Conservation (phyloP, 192 early-diverging fungal species). For the Thamnidium elegans region DNA sequence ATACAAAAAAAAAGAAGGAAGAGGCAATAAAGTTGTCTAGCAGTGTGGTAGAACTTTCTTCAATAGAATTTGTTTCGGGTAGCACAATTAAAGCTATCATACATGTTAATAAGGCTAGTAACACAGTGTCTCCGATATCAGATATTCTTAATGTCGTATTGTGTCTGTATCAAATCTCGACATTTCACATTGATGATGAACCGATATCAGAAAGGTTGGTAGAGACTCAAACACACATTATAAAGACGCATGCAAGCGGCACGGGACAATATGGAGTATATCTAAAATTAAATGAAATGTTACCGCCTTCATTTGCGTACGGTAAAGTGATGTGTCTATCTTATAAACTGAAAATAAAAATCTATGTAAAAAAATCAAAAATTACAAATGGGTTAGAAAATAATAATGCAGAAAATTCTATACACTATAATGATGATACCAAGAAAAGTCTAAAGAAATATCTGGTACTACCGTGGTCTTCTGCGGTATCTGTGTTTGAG, state of each 20-base stretch:
- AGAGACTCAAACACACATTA: neutral
- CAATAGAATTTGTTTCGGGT: neutral
- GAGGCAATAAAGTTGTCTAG: neutral
- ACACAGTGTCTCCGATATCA: too few relatives aligned
- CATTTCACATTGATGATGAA: neutral
- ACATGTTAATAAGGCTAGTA: neutral
- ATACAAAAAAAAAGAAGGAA: slow-evolving; percentile 1
- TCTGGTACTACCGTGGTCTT: neutral
- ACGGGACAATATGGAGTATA: neutral
- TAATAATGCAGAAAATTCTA: too few relatives aligned
- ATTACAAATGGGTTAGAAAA: neutral
- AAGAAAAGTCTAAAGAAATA: neutral
- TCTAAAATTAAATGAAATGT: neutral
- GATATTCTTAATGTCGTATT: neutral
- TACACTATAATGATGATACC: neutral
- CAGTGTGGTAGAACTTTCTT: neutral
- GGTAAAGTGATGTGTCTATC: neutral
- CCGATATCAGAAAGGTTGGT: slow-evolving; percentile 5
- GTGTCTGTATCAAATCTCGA: neutral
- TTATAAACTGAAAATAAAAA: slow-evolving; percentile 7
- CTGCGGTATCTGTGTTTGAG: neutral
- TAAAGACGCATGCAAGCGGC: neutral
- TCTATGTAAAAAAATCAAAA: neutral
- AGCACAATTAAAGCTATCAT: neutral
- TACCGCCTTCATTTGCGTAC: slow-evolving; percentile 3